Conservation (phyloP, 2,329 filamentous ascomycete genomes). For the Dothidotthia symphoricarpi region DNA sequence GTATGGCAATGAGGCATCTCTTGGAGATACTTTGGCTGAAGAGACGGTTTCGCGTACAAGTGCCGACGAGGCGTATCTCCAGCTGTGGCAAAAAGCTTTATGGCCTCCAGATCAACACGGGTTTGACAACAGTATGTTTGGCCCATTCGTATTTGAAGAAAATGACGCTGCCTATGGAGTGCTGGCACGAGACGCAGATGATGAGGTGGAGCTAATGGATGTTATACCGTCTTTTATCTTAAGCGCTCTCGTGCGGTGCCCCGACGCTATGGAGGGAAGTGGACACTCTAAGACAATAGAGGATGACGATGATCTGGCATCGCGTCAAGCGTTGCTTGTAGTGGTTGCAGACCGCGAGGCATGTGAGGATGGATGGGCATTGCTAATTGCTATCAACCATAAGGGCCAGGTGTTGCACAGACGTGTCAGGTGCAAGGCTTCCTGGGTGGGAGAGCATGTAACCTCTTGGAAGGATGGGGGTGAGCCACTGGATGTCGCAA, state of each 20-base stretch:
- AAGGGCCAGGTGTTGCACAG: background rate
- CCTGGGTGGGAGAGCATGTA: background rate
- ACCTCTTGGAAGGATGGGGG: background rate
- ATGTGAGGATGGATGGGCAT: background rate
- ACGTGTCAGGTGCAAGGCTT: background rate
- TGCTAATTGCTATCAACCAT: slow-evolving; percentile 1
- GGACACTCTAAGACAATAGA: background rate
- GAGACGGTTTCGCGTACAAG: background rate
- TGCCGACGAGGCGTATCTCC: background rate
- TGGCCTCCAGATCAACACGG: background rate
- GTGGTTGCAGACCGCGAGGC: slow-evolving; percentile 1
- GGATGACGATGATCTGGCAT: background rate
- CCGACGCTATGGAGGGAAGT: background rate
- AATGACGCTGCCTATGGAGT: background rate
- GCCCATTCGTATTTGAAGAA: background rate
- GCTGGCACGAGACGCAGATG: background rate
- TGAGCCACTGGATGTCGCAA: background rate
- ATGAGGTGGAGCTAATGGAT: background rate
- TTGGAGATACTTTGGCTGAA: background rate
- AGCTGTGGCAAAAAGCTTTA: background rate
- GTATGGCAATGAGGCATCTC: no score
- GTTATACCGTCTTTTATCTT: background rate
- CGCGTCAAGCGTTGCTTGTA: background rate
- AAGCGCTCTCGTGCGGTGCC: background rate
- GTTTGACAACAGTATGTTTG: background rate